These are phyloP conservation scores for Globisporangium canariense DNA, from an alignment of 352 stramenopile species.

Conservation along the genomic window DNA sequence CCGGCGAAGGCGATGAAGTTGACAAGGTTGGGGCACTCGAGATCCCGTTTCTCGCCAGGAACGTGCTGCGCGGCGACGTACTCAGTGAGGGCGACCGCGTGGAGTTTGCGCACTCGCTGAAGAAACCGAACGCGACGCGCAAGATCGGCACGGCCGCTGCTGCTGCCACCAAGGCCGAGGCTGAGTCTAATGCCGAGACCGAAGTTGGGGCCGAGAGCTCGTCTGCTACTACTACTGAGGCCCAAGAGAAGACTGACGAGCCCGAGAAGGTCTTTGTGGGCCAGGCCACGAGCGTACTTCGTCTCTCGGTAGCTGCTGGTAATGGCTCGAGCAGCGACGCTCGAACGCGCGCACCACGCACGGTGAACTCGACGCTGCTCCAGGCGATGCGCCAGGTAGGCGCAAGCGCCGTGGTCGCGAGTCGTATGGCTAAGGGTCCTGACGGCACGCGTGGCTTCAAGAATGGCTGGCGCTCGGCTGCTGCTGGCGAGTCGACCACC, in stretches of 20 bases:
- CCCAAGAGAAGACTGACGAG: not conserved
- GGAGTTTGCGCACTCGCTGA: conserved; percentile 52
- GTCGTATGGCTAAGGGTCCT: conserved; percentile 70
- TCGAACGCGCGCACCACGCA: conserved; percentile 35
- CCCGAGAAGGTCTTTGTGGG: conserved; percentile 20
- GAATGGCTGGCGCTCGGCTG: conserved; percentile 41
- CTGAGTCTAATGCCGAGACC: conserved; percentile 13
- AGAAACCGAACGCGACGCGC: conserved; percentile 31
- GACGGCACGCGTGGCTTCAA: conserved; percentile 70
- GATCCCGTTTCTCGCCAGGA: conserved; percentile 40
- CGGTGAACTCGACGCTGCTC: conserved; percentile 63
- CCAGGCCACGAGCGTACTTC: conserved; percentile 49
- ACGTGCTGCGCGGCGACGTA: conserved; percentile 59
- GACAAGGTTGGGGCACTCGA: conserved; percentile 20
- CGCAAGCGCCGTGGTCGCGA: conserved; percentile 52
- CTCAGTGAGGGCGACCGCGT: conserved; percentile 67
- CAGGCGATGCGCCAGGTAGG: conserved; percentile 65
- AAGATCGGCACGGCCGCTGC: conserved; percentile 21
- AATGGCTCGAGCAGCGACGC: conserved; percentile 16
- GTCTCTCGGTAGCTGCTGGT: conserved; percentile 25
- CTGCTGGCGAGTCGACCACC: not conserved
- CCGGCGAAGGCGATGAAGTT: conserved; percentile 17
- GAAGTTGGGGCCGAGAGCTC: conserved; percentile 13
- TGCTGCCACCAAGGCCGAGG: conserved; percentile 17
- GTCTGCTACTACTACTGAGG: not conserved